Conservation (phyloP, 306 rosid species). For the Inga laurina region DNA sequence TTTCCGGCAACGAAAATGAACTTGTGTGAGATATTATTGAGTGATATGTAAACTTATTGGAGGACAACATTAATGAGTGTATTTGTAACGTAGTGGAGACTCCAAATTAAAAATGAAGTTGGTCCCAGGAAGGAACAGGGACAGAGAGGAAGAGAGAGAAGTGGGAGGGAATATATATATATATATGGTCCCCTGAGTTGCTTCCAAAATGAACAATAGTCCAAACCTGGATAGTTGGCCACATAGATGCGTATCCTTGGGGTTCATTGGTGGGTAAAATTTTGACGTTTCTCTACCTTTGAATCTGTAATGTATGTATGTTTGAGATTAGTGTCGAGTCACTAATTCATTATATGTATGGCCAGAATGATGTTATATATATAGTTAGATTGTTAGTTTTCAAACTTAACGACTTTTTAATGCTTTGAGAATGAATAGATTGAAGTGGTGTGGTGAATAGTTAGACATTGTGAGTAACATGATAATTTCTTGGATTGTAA, state of each 20-base stretch:
- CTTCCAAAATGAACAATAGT: conserved; percentile 35
- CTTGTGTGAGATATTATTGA: not conserved
- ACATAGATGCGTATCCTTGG: not conserved
- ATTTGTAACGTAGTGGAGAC: not conserved
- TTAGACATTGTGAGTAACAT: not conserved
- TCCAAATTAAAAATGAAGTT: not conserved
- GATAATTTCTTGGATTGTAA: not conserved
- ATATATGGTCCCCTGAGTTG: conserved; percentile 44
- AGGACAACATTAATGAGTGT: not conserved
- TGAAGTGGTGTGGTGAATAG: not conserved
- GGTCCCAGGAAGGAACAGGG: not conserved
- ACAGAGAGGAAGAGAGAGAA: not conserved
- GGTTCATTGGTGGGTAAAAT: not conserved
- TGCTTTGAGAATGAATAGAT: not conserved
- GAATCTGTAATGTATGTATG: not conserved
- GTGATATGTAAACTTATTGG: not conserved
- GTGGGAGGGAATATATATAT: too few relatives aligned
- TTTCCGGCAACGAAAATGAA: not conserved
- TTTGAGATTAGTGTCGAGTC: not conserved
- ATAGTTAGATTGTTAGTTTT: not conserved
- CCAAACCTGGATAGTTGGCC: conserved; percentile 21
- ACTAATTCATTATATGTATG: not conserved
- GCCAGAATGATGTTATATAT: too few relatives aligned
- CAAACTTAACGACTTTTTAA: not conserved
- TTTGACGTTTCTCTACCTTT: not conserved